Percentiles rank a stretch among this genome's conserved stretches.
Evolutionary conservation across 2,329 filamentous ascomycete species (phyloP).

Genomic region (Fusarium sublunatum): DNA sequence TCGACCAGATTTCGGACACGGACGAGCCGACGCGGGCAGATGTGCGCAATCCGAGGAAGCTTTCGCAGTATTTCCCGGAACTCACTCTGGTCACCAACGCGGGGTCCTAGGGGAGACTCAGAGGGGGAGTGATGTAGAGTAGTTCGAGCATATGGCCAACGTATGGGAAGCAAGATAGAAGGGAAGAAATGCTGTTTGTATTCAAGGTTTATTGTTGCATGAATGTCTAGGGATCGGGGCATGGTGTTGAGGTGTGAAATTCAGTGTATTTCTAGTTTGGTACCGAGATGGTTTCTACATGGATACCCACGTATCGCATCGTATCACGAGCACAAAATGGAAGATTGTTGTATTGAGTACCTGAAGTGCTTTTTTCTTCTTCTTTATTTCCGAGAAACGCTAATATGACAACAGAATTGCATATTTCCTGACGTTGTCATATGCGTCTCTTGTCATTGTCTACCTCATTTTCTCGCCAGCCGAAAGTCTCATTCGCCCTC

Average conservation of each 20-base stretch:
- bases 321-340: slow-evolving; percentile 24
- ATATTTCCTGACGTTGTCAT: slow-evolving; percentile 8
- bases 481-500: slow-evolving; percentile 19
- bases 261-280: slow-evolving; percentile 37
- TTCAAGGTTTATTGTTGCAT: slow-evolving; percentile 11
- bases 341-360: slow-evolving; percentile 18
- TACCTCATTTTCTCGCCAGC: not conserved
- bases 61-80: slow-evolving; percentile 48
- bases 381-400: not conserved
- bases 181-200: slow-evolving; percentile 1
- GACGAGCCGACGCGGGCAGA: slow-evolving; percentile 45
- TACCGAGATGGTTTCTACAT: slow-evolving; percentile 26
- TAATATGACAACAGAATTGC: not conserved
- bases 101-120: slow-evolving; percentile 6
- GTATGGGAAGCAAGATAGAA: not conserved
- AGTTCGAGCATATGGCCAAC: not conserved
- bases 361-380: not conserved
- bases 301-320: slow-evolving; percentile 36
- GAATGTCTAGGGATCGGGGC: slow-evolving; percentile 26
- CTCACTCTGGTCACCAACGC: slow-evolving; percentile 37
- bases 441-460: not conserved
- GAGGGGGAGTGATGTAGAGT: not conserved
- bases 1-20: slow-evolving; percentile 43
- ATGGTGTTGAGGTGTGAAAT: slow-evolving; percentile 41
- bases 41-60: slow-evolving; percentile 45